These are phyloP conservation scores for Ceratobasidium sp. DNA, from an alignment of 1,284 basidiomycete genomes.

Conservation along the genomic window DNA sequence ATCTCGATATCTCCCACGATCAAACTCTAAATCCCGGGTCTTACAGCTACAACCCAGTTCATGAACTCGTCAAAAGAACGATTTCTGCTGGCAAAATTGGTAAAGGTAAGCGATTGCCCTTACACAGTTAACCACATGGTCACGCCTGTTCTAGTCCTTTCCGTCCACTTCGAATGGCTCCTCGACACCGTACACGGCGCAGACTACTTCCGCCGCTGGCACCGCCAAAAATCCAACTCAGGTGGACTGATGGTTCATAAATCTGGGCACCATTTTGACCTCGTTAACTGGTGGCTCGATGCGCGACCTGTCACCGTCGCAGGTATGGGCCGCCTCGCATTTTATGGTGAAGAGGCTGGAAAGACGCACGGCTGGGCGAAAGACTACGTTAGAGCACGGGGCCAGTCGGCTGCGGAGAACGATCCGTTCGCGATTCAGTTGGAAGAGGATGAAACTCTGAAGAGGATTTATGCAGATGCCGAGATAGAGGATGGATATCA, in stretches of 20 bases:
- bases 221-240: constrained; percentile 66
- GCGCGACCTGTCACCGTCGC: constrained; percentile 67
- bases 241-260: constrained; percentile 71
- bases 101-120: constrained; percentile 54
- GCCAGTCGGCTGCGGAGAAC: constrained; percentile 61
- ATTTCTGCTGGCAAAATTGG: constrained; percentile 68
- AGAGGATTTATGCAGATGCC: constrained; percentile 65
- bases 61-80: constrained; percentile 68
- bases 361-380: constrained; percentile 67
- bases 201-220: constrained; percentile 71
- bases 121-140: not conserved
- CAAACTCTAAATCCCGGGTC: constrained; percentile 43
- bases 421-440: constrained; percentile 69
- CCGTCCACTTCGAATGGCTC: constrained; percentile 71
- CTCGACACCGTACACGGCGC: constrained; percentile 68
- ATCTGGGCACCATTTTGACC: constrained; percentile 68
- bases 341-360: constrained; percentile 67
- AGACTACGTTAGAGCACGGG: constrained; percentile 64
- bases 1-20: not conserved
- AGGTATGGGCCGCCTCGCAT: constrained; percentile 65
- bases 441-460: constrained; percentile 64
- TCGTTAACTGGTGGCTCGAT: constrained; percentile 71
- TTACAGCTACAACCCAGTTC: constrained; percentile 68
- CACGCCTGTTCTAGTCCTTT: constrained; percentile 59
- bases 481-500: constrained; percentile 65